Base-by-base conservation (phyloP, 495 filamentous ascomycete species). In the Saxophila tyrrhenica region DNA sequence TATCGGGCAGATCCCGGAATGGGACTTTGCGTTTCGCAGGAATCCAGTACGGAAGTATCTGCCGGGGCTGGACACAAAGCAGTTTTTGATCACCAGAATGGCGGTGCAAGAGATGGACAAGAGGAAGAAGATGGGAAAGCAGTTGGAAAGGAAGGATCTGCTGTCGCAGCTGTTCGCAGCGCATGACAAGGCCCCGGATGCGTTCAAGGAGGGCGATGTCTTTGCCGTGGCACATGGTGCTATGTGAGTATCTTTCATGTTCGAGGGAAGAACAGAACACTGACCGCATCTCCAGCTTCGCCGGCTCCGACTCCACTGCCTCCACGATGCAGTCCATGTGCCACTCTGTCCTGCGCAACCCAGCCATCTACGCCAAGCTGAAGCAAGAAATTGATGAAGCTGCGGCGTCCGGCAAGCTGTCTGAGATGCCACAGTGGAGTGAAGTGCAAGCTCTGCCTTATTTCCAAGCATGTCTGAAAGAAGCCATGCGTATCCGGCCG, bases 171-270 rank as follows among this genome's bases (percentile, higher is more conserved):
- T 74, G 43, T 73, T 77, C 35, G 63, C 67, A 59, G 75, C 72
- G 1, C 72, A 74, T 47, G 48, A 72, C 13, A 74, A 71, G 60
- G 70, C 72, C 17, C 69, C 70, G n/a, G 59, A 68, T 24, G 69
- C 57, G 50, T 78, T 77, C 55, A 53, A 67, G 20, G 69, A 75
- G 60, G 73, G 71, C 2, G 75, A 79, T 51, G 74, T 77, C 25
- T 78, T 77, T 65, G 72, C 75, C 23, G 71, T 79, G 10, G 72
- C 76, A 3, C 74, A 78, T 50, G 73, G 72, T 16, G 75, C 76
- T 15, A 74, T 80, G 70, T 75, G 48, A 67, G 69, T 69, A 8
- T 24, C 22, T 10, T 10, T 22, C 5, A 5, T 45, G 7, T 35
- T 35, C 29, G 13, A 17, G n/a, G 7, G 7, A 22, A n/a, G 17